Base-by-base conservation (phyloP, 352 stramenopile species). In the Phytophthora hybrid region DNA sequence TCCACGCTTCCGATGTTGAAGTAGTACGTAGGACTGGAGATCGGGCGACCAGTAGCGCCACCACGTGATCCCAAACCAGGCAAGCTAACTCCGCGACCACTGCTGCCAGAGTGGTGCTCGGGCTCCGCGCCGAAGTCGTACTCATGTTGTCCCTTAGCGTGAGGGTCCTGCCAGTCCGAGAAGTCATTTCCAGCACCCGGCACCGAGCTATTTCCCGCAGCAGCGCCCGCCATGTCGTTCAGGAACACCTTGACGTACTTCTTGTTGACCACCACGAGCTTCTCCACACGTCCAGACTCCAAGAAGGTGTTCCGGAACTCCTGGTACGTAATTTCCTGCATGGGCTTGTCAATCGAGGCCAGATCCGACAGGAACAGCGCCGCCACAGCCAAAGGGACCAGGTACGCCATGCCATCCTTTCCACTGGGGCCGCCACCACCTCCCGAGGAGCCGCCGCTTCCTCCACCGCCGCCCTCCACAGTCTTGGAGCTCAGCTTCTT, bases 1-100 rank as follows among this genome's bases (percentile, higher is more conserved):
- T 99, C 98, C 10, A 99, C 96, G 68, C 88, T 98, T 19, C 98
- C 97, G 74, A 99, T 99, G 75, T 97, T 98, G 80, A 99, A 99
- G 85, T 94, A 97, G 70, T 97, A 94, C 61, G 73, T 76, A 47
- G 86, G 81, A 41, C 81, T 85, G 61, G 62, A 80, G 66, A 65
- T 79, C 11, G 71, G 57, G 7, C 60, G 66, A 23, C 72, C 80
- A 60, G 64, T 80, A 52, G 72, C 62, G 44, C 57, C 65, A 47
- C 74, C 78, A 58, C 59, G 67, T 5, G 71, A 71, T 49, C 66
- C 67, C 18, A 68, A 51, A 9, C 54, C 59, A 66, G 75, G 75
- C n/a, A 71, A 19, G 9, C 16, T 76, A 19, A 66, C 39, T 66
- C 61, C 62, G 29, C 74, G 74, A 34, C 66, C 54, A 31, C 39